Base-by-base conservation (phyloP, 345 rosid species). In the Trapa incisa region DNA sequence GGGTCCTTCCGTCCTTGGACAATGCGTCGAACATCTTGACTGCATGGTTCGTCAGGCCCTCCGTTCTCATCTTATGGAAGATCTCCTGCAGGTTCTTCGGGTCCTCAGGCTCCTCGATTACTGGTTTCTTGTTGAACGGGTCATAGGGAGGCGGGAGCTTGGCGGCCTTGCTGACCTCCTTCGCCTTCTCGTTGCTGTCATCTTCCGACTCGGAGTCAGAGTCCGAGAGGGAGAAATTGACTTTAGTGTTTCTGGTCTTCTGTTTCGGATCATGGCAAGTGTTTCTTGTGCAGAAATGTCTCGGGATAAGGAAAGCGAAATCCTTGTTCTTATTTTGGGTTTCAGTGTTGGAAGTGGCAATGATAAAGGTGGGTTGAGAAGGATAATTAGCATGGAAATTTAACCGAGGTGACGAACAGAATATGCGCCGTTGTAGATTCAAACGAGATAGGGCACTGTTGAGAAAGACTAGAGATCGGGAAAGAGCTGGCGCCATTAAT, bases 11-110 rank as follows among this genome's bases (percentile, higher is more conserved):
- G 72, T 90, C 87, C 73, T 82, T 85, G 14, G 97, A 88, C 84
- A 90, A 80, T 2, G 75, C 86, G 74, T 90, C 97, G 82, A 90
- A 88, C 95, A 88, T 88, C 84, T 86, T 88, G 72, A 82, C 81
- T 43, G 95, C 97, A 65, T 80, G 71, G 65, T 81, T 72, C 2
- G 71, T 61, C 0, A 90, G 82, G 3, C 89, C 88, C 16, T 83
- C 86, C 0, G 85, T 67, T 39, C 83, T 69, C 92, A 90, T 84
- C 48, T 81, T 76, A 61, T 88, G 92, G 74, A 87, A 88, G 67
- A 90, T 79, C 47, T 64, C 70, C 67, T 86, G 97, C 13, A 87
- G 76, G 79, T 90, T 77, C 68, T 77, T 74, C 35, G 95, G 87
- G 73, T 90, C 94, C 14, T 82, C 80, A 5, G 85, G 84, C 8